Percentiles rank a stretch among this genome's conserved stretches.
phyloP scores from a whole-genome alignment of 2,329 filamentous ascomycete genomes.

The Cryoendolithus antarcticus region DNA sequence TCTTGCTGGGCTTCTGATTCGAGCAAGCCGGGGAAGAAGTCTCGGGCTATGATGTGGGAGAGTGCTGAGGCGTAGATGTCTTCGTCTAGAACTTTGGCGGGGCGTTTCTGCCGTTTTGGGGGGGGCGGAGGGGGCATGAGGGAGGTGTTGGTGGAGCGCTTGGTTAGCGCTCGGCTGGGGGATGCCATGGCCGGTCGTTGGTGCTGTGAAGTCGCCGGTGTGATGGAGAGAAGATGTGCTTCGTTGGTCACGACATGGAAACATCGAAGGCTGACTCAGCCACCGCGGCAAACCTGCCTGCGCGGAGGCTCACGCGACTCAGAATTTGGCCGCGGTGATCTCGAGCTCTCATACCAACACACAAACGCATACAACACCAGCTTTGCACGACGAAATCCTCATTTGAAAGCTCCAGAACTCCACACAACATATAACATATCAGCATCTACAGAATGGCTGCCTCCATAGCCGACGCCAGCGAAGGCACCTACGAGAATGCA shows the following conservation, averaged over 20 bases:
- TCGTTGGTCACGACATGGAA: too few relatives aligned
- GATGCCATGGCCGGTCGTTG: constrained; percentile 36
- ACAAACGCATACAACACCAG: too few relatives aligned
- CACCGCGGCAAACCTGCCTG: too few relatives aligned
- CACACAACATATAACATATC: too few relatives aligned
- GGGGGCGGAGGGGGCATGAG: constrained; percentile 89
- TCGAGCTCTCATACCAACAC: too few relatives aligned
- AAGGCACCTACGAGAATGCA: constrained; percentile 55
- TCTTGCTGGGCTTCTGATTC: constrained; percentile 82
- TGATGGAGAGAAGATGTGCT: neutral
- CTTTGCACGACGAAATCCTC: too few relatives aligned
- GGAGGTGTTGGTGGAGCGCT: constrained; percentile 51
- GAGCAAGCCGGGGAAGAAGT: constrained; percentile 88
- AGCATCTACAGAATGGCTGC: constrained; percentile 3
- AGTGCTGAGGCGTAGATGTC: constrained; percentile 84
- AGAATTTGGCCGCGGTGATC: too few relatives aligned
- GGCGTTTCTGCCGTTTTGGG: constrained; percentile 81
- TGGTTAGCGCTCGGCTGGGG: constrained; percentile 44
- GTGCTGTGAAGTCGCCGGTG: neutral
- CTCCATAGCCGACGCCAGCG: constrained; percentile 25
- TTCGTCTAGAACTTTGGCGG: constrained; percentile 78
- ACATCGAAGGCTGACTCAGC: too few relatives aligned
- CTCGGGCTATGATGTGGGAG: constrained; percentile 86
- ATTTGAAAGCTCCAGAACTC: too few relatives aligned
- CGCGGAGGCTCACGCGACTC: too few relatives aligned